Evolutionary conservation across 768 basidiomycete genomes (phyloP).

Genomic region (Suillus bovinus): DNA sequence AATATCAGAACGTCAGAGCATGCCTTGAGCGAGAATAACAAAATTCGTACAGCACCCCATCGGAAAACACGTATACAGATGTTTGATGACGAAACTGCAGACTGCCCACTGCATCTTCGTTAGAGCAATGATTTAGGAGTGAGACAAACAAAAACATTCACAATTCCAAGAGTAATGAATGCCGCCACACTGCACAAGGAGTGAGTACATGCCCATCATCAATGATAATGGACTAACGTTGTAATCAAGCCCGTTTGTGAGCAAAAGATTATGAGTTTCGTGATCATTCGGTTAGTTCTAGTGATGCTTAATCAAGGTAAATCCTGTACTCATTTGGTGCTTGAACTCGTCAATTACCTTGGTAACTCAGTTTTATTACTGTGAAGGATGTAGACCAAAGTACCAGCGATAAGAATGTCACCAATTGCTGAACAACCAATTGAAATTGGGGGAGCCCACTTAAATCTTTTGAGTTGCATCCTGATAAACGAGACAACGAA

Average conservation of each 20-base stretch:
- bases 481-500: neutral
- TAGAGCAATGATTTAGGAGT: neutral
- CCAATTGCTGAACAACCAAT: slow-evolving; percentile 23
- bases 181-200: slow-evolving; percentile 16
- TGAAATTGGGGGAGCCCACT: slow-evolving; percentile 27
- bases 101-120: slow-evolving; percentile 20
- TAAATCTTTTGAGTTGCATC: neutral
- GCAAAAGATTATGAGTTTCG: slow-evolving; percentile 19
- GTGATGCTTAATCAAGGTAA: neutral
- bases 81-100: slow-evolving; percentile 19
- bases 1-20: neutral
- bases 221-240: slow-evolving; percentile 14
- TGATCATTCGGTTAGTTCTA: slow-evolving; percentile 21
- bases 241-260: slow-evolving; percentile 32
- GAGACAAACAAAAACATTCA: slow-evolving; percentile 10
- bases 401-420: slow-evolving; percentile 25
- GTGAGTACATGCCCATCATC: slow-evolving; percentile 2
- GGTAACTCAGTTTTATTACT: slow-evolving; percentile 8
- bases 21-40: neutral
- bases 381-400: slow-evolving; percentile 18
- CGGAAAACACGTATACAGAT: slow-evolving; percentile 29
- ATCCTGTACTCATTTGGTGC: neutral
- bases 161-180: slow-evolving; percentile 17
- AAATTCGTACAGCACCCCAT: slow-evolving; percentile 23
- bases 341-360: slow-evolving; percentile 14